Evolutionary conservation across 1,139 yeast species (phyloP).

Genomic region (Trichomonascaceae sp.): DNA sequence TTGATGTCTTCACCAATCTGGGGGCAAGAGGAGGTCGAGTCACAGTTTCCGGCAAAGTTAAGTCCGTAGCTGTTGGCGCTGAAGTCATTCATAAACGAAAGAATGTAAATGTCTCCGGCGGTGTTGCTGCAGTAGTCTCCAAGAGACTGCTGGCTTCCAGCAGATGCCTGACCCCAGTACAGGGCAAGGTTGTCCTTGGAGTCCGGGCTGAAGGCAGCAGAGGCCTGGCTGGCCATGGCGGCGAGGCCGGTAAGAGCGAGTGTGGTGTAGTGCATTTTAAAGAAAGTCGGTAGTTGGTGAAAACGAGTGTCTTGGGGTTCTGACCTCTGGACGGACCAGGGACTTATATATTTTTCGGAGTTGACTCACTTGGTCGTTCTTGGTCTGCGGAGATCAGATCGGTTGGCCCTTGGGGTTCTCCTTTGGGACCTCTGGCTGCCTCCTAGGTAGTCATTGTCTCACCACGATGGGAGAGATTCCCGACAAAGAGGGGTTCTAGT

Average conservation of each 20-base stretch:
- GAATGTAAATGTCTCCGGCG: conserved; percentile 56
- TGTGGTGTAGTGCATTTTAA: conserved; percentile 1
- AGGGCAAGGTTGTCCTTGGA: conserved; percentile 43
- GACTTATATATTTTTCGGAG: too few species aligned
- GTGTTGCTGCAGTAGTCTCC: conserved; percentile 55
- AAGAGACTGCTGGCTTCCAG: conserved; percentile 56
- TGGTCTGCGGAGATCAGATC: too few species aligned
- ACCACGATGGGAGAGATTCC: too few species aligned
- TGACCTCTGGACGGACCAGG: too few species aligned
- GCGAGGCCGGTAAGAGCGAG: conserved; percentile 3
- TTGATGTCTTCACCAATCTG: conserved; percentile 47
- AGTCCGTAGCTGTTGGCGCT: conserved; percentile 36
- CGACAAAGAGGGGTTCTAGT: too few species aligned
- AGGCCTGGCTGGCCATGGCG: conserved; percentile 1
- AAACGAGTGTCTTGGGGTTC: too few species aligned
- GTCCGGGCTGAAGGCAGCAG: conserved; percentile 8
- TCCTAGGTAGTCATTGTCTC: too few species aligned
- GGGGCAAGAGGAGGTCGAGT: conserved; percentile 23
- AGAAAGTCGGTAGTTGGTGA: too few species aligned
- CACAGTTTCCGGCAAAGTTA: conserved; percentile 52
- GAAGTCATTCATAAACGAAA: conserved; percentile 58
- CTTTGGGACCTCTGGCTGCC: too few species aligned
- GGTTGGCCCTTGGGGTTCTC: too few species aligned
- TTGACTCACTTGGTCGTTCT: too few species aligned
- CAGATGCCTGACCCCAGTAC: conserved; percentile 89